Evolutionary conservation across 23 red algal genomes (phyloP), one percentile per base, ranked within the genome.

Genomic region (Agarophyton chilense): DNA sequence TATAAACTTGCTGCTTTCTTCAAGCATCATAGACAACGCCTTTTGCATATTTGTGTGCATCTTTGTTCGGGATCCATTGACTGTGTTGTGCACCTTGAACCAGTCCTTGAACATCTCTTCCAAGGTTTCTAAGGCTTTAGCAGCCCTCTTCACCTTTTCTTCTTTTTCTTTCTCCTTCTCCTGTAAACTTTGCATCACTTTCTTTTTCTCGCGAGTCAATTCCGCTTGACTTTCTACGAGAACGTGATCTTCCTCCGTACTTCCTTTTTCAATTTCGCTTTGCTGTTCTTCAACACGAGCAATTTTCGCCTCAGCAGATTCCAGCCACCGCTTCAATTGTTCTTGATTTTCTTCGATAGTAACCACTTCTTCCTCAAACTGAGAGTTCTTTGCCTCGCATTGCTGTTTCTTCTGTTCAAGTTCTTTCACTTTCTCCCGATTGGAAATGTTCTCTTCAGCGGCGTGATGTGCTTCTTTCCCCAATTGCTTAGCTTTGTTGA

Each of bases 231-330:
- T 68, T 40, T 86, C 38, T 19, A 71, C 82, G 26, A 86, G 40
- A 47, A 38, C 82, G 42, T 67, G 36, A 55, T 86, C 82, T 54
- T 70, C 82, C 46, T 72, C 62, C 21, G 58, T 53, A 16, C 35
- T 86, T 45, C 65, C 58, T 35, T 67, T 63, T 12, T 86, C 41
- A 36, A 86, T 55, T 40, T 87, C 90, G 39, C 68, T 63, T 49
- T 87, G 45, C 71, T 98, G 96, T 21, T 86, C 72, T 0, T 84
- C 92, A 52, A 98, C 56, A 10, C 92, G 62, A 13, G 77, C 49
- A 34, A 98, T 54, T 51, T 90, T 82, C 50, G 95, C 75, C 52
- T 98, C 90, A 7, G 79, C 72, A 34, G 77, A 83, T n/a, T 55
- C 55, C 10, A 98, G 16, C 53, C 87, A 82, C 33, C 82, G 84